These are phyloP conservation scores for Coemansia sp. DNA, from an alignment of 192 early-diverging fungal genomes.

Conservation along the genomic window DNA sequence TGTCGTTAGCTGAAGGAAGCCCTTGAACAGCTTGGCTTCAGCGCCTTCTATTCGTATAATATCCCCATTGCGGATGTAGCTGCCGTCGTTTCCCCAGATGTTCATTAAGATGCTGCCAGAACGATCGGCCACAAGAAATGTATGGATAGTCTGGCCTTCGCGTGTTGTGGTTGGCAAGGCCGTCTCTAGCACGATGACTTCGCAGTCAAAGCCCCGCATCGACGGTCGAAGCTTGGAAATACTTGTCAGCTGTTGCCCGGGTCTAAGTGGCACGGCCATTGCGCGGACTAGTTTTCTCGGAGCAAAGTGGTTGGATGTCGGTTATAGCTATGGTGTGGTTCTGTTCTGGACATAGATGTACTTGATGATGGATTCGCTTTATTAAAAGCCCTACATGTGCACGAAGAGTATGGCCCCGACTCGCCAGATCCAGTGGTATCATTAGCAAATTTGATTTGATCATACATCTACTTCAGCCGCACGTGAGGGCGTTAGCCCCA, in stretches of 20 bases:
- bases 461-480: no score
- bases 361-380: background rate
- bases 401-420: no score
- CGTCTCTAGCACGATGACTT: conserved; percentile 63
- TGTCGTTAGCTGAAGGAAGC: conserved; percentile 52
- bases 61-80: conserved; percentile 55
- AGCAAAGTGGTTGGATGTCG: background rate
- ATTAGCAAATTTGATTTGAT: no score
- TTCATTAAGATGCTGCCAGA: conserved; percentile 57
- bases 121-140: conserved; percentile 59
- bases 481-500: no score
- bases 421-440: no score
- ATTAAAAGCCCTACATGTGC: background rate
- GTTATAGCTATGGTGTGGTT: background rate
- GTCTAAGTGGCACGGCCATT: conserved; percentile 34
- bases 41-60: conserved; percentile 55
- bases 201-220: conserved; percentile 59
- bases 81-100: conserved; percentile 56
- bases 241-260: conserved; percentile 38
- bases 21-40: conserved; percentile 54
- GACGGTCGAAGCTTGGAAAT: conserved; percentile 54
- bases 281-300: background rate
- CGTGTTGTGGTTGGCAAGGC: conserved; percentile 50
- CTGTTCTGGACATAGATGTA: no score
- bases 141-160: conserved; percentile 54